Conservation (phyloP, 495 filamentous ascomycete species). For the Penicillium bialowiezense region DNA sequence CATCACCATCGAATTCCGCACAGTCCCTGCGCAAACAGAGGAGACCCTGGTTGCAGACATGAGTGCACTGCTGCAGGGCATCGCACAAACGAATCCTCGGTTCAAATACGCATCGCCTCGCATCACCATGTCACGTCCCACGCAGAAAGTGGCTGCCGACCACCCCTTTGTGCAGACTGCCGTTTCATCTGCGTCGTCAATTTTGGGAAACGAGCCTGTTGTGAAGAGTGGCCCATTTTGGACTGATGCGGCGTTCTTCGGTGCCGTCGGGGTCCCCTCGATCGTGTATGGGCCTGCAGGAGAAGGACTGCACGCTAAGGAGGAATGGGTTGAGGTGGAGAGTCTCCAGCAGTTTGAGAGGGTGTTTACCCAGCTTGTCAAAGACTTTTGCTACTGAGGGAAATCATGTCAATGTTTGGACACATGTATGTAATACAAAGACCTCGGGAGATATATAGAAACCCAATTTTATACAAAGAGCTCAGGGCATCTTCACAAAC, state of each 20-base stretch:
- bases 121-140: conserved; percentile 33
- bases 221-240: conserved; percentile 32
- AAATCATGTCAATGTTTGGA: background rate
- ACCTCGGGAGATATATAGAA: too few species aligned
- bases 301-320: conserved; percentile 40
- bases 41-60: conserved; percentile 31
- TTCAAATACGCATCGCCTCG: conserved; percentile 30
- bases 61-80: conserved; percentile 14
- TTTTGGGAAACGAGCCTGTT: conserved; percentile 13
- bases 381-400: conserved; percentile 29
- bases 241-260: conserved; percentile 44
- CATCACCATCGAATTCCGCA: conserved; percentile 44
- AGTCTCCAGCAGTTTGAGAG: conserved; percentile 26
- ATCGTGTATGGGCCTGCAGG: conserved; percentile 44
- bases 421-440: too few species aligned
- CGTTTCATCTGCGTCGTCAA: conserved; percentile 13
- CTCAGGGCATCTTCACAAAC: too few species aligned
- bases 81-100: conserved; percentile 16
- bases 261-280: conserved; percentile 35
- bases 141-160: conserved; percentile 26
- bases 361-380: conserved; percentile 20
- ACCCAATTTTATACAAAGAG: too few species aligned
- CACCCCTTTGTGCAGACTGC: conserved; percentile 35
- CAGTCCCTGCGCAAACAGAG: conserved; percentile 34
- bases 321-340: conserved; percentile 45